These are phyloP conservation scores for Singerocomus rubriflavus DNA, from an alignment of 1,284 basidiomycete species.

Conservation along the genomic window DNA sequence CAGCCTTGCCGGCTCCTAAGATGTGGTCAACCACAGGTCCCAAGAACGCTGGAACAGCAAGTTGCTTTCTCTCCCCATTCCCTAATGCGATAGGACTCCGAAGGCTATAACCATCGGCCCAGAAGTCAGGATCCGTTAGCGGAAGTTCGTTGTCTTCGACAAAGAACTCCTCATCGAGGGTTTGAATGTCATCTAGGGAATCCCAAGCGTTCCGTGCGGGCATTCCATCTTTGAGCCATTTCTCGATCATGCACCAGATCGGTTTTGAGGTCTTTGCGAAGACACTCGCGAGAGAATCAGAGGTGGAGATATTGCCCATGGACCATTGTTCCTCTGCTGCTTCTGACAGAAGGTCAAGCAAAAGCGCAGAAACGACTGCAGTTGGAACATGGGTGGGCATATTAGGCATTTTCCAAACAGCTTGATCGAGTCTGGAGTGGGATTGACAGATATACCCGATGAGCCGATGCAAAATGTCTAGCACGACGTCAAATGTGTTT, in stretches of 20 bases:
- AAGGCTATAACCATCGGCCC: conserved; percentile 70
- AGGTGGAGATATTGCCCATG: conserved; percentile 52
- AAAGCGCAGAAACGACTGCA: conserved; percentile 45
- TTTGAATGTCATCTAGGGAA: conserved; percentile 19
- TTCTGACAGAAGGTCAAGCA: conserved; percentile 63
- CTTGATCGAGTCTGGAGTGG: conserved; percentile 25
- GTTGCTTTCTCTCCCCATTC: conserved; percentile 34
- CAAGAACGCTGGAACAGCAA: conserved; percentile 59
- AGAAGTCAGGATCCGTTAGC: conserved; percentile 74
- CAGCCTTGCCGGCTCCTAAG: conserved; percentile 74
- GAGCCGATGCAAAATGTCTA: conserved; percentile 43
- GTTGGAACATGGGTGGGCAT: conserved; percentile 46
- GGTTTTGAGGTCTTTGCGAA: conserved; percentile 67
- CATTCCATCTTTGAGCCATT: conserved; percentile 78
- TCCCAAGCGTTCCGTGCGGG: conserved; percentile 44
- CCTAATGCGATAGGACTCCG: conserved; percentile 39
- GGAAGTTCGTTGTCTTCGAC: conserved; percentile 66
- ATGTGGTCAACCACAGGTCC: conserved; percentile 55
- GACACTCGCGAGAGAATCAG: conserved; percentile 54
- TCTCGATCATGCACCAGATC: conserved; percentile 68
- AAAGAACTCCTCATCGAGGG: conserved; percentile 77
- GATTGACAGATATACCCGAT: conserved; percentile 29
- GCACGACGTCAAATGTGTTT: conserved; percentile 51
- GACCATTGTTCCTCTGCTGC: conserved; percentile 53
- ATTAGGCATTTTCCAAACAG: conserved; percentile 43